Evolutionary conservation across 371 early-diverging fungal species (phyloP).

Genomic region (Mortierella sp.): DNA sequence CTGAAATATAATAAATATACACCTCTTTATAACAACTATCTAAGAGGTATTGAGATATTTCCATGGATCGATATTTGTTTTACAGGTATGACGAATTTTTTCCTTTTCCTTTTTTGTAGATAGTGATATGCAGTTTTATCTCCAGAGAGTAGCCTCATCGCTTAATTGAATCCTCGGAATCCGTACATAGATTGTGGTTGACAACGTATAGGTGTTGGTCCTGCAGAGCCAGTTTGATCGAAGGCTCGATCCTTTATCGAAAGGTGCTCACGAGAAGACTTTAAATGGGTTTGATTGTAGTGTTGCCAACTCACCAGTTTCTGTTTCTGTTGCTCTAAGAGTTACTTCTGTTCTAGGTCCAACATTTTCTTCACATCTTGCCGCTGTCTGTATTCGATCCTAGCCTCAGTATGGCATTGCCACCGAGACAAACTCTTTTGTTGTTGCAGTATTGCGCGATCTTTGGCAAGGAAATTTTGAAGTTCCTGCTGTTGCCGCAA

Average conservation of each 20-base stretch:
- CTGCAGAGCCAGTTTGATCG: too few relatives aligned
- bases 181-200: too few relatives aligned
- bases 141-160: too few relatives aligned
- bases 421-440: constrained; percentile 8
- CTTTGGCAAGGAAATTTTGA: constrained; percentile 15
- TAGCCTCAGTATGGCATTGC: constrained; percentile 1
- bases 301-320: not conserved
- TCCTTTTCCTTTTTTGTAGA: too few relatives aligned
- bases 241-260: not conserved
- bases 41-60: too few relatives aligned
- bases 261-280: not conserved
- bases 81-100: too few relatives aligned
- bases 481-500: constrained; percentile 24
- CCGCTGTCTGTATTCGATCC: constrained; percentile 7
- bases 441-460: not conserved
- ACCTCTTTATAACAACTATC: not conserved
- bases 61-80: too few relatives aligned
- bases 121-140: too few relatives aligned
- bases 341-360: constrained; percentile 1
- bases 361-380: constrained; percentile 1
- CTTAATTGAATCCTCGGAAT: too few relatives aligned
- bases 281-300: not conserved
- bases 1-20: not conserved
- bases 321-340: constrained; percentile 5
- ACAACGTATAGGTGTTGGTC: too few relatives aligned